A percentile compares a stretch with the other conserved stretches of the same genome.
phyloP scores from a whole-genome alignment of 495 filamentous ascomycete species.

The Melanomma pulvis-pyrius region DNA sequence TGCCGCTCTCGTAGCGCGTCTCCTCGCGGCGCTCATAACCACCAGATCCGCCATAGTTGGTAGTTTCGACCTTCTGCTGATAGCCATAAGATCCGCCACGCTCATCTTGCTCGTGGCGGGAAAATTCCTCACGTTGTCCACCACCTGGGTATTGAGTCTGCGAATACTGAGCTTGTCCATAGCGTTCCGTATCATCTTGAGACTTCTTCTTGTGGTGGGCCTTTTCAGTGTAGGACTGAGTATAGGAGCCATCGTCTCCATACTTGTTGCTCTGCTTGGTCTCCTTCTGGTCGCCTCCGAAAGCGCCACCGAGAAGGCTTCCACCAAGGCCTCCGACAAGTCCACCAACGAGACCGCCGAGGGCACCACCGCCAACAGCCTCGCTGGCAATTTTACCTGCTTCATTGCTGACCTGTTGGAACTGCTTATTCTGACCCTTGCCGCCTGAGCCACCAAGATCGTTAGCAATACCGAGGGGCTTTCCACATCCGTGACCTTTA shows the following conservation, averaged over 20 bases:
- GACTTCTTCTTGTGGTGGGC: constrained; percentile 44
- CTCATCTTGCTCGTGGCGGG: constrained; percentile 42
- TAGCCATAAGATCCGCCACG: constrained; percentile 37
- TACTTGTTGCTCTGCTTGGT: constrained; percentile 45
- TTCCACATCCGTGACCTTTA: constrained; percentile 81
- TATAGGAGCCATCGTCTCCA: constrained; percentile 50
- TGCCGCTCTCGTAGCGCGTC: constrained; percentile 37
- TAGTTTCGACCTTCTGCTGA: constrained; percentile 33
- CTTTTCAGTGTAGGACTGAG: constrained; percentile 49
- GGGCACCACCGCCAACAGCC: constrained; percentile 48
- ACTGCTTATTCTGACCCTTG: constrained; percentile 40
- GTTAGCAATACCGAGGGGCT: constrained; percentile 63
- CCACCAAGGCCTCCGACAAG: constrained; percentile 49
- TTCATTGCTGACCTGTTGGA: constrained; percentile 37
- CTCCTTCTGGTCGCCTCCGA: constrained; percentile 50
- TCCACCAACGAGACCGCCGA: constrained; percentile 52
- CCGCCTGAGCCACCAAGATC: constrained; percentile 34
- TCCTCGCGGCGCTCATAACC: constrained; percentile 42
- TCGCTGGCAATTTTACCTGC: constrained; percentile 39
- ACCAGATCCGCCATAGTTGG: constrained; percentile 28
- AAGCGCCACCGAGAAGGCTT: constrained; percentile 39
- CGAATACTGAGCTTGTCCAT: constrained; percentile 54
- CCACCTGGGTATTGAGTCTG: constrained; percentile 51
- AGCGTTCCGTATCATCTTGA: constrained; percentile 44
- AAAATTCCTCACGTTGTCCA: constrained; percentile 52